Evolutionary conservation across 2,329 filamentous ascomycete genomes (phyloP).

Genomic region (Talaromyces albobiverticillius): DNA sequence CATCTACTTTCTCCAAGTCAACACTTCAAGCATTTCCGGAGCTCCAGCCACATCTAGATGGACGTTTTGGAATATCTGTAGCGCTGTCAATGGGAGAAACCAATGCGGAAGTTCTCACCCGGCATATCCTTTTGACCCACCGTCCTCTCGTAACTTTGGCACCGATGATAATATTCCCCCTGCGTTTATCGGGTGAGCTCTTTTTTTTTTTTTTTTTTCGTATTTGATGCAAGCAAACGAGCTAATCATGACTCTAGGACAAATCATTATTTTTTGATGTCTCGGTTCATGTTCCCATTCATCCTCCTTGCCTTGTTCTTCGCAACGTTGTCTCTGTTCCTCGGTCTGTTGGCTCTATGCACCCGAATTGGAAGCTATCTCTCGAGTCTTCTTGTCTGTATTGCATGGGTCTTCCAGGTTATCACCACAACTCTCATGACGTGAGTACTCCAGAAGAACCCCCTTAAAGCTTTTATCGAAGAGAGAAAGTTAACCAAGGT

Average conservation of each 20-base stretch:
- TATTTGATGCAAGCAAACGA: background rate
- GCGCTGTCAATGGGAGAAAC: constrained; percentile 52
- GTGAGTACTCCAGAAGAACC: constrained; percentile 41
- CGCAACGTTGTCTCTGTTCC: constrained; percentile 46
- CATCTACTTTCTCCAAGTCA: constrained; percentile 82
- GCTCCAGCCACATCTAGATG: constrained; percentile 71
- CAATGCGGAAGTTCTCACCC: constrained; percentile 66
- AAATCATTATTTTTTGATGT: constrained; percentile 75
- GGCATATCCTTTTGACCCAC: constrained; percentile 63
- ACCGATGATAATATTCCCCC: constrained; percentile 53
- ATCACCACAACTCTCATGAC: constrained; percentile 60
- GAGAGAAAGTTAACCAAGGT: too few species aligned
- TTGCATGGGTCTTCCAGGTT: constrained; percentile 59
- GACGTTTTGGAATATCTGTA: constrained; percentile 88
- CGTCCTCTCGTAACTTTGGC: constrained; percentile 56
- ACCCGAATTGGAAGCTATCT: constrained; percentile 51
- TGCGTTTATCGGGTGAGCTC: constrained; percentile 52
- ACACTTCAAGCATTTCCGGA: constrained; percentile 69
- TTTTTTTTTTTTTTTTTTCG: background rate
- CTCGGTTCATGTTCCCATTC: constrained; percentile 91
- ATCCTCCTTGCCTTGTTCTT: constrained; percentile 84
- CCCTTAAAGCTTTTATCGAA: background rate
- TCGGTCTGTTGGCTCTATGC: constrained; percentile 49
- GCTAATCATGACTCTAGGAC: constrained; percentile 38
- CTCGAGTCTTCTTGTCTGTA: constrained; percentile 50